Evolutionary conservation across 306 rosid genomes (phyloP).

Genomic region (Corylus heterophylla): DNA sequence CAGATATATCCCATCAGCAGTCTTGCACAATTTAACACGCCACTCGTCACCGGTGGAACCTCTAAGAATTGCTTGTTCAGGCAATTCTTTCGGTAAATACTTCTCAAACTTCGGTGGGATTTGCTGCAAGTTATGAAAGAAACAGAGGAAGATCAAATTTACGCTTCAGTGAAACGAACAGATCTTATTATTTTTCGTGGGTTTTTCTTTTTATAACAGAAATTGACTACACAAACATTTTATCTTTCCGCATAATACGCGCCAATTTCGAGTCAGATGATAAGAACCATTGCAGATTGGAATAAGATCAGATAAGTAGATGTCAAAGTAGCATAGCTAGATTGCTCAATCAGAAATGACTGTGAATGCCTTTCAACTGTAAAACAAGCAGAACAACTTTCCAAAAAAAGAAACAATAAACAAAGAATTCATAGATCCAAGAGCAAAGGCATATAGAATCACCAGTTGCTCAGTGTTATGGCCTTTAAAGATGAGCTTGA

Average conservation of each 20-base stretch:
- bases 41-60: slow-evolving; percentile 3
- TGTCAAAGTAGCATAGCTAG: too few species aligned
- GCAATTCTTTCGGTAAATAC: not conserved
- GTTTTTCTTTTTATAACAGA: too few species aligned
- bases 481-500: slow-evolving; percentile 14
- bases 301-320: too few species aligned
- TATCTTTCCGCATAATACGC: too few species aligned
- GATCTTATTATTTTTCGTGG: too few species aligned
- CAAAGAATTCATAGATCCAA: not conserved
- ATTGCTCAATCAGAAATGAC: too few species aligned
- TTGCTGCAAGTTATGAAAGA: slow-evolving; percentile 7
- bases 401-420: not conserved
- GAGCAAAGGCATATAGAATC: slow-evolving; percentile 12
- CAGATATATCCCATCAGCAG: not conserved
- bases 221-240: too few species aligned
- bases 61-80: slow-evolving; percentile 1
- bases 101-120: slow-evolving; percentile 14
- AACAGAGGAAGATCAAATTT: not conserved
- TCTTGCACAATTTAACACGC: not conserved
- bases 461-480: slow-evolving; percentile 25
- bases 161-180: not conserved
- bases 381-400: not conserved
- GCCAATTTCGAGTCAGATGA: too few species aligned
- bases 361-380: too few species aligned
- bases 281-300: too few species aligned